These are phyloP conservation scores for Colletotrichum australisinense DNA, from an alignment of 2,329 filamentous ascomycete genomes.

Conservation along the genomic window DNA sequence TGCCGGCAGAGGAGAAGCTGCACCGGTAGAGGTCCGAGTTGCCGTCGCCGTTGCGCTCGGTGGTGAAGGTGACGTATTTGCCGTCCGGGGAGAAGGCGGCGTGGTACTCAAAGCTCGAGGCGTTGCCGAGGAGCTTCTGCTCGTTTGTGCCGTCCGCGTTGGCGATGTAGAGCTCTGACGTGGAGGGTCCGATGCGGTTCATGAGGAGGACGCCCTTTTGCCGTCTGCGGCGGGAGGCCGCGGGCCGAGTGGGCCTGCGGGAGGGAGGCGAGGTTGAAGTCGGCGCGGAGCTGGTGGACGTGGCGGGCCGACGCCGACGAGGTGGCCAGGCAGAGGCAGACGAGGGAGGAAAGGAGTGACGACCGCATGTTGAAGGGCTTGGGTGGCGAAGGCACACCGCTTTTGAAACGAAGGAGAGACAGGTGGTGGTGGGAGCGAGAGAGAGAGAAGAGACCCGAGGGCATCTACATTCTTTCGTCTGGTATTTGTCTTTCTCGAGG, in stretches of 20 bases:
- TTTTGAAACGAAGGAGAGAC: neutral
- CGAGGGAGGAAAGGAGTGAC: constrained; percentile 1
- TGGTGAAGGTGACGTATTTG: constrained; percentile 16
- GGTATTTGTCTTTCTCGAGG: neutral
- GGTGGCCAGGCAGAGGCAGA: constrained; percentile 8
- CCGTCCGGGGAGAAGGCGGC: constrained; percentile 21
- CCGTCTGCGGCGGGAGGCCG: constrained; percentile 22
- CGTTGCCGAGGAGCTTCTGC: constrained; percentile 9
- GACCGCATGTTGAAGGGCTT: constrained; percentile 16
- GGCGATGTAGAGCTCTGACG: constrained; percentile 26
- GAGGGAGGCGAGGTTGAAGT: constrained; percentile 10
- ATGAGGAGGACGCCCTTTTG: constrained; percentile 28
- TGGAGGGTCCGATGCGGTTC: constrained; percentile 24
- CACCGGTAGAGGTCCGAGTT: constrained; percentile 27
- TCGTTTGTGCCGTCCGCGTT: constrained; percentile 27
- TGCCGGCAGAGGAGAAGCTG: neutral
- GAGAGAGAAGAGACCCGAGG: neutral
- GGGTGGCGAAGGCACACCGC: neutral
- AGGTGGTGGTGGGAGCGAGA: neutral
- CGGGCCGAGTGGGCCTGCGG: constrained; percentile 21
- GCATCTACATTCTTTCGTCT: neutral
- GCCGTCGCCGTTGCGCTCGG: constrained; percentile 28
- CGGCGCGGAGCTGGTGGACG: constrained; percentile 19
- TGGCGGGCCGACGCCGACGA: constrained; percentile 11
- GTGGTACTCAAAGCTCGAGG: constrained; percentile 19